Conservation (phyloP, 2,329 filamentous ascomycete species). For the Pseudogymnoascus sp. region DNA sequence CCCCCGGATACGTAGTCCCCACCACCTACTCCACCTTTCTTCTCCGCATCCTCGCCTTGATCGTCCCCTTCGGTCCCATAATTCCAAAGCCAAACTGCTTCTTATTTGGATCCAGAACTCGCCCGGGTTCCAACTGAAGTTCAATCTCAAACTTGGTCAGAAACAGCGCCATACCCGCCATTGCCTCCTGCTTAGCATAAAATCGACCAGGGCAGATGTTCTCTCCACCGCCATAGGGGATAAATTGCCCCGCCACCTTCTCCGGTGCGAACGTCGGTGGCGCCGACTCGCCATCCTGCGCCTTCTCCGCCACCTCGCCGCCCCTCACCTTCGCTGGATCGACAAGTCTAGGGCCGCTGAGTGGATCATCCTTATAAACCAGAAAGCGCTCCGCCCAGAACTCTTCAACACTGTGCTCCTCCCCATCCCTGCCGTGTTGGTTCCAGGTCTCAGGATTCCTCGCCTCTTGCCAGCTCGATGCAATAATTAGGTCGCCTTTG, state of each 20-base stretch:
- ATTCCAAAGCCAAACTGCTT: slow-evolving; percentile 19
- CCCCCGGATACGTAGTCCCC: not conserved
- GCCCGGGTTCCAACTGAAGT: slow-evolving; percentile 13
- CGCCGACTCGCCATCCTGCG: not conserved
- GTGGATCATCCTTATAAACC: slow-evolving; percentile 24
- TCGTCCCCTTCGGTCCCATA: slow-evolving; percentile 16
- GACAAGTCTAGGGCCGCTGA: slow-evolving; percentile 22
- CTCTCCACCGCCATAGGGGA: slow-evolving; percentile 30
- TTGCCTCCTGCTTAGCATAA: slow-evolving; percentile 31
- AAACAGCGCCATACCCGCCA: slow-evolving; percentile 26
- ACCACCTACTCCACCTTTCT: slow-evolving; percentile 3
- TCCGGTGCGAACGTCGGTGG: slow-evolving; percentile 22
- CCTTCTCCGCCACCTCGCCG: not conserved
- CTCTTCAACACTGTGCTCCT: slow-evolving; percentile 22
- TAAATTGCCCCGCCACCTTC: slow-evolving; percentile 26
- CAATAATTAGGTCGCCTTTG: slow-evolving; percentile 21
- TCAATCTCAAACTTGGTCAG: slow-evolving; percentile 29
- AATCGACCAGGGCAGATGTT: slow-evolving; percentile 31
- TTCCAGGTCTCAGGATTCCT: slow-evolving; percentile 27
- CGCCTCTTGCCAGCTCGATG: slow-evolving; percentile 22
- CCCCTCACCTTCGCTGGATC: slow-evolving; percentile 13
- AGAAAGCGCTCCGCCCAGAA: slow-evolving; percentile 33
- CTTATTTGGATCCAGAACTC: slow-evolving; percentile 14
- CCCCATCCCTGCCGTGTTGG: slow-evolving; percentile 16
- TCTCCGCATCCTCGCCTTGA: slow-evolving; percentile 17